Conservation (phyloP, 768 basidiomycete genomes). For the Crepidotus variabilis region DNA sequence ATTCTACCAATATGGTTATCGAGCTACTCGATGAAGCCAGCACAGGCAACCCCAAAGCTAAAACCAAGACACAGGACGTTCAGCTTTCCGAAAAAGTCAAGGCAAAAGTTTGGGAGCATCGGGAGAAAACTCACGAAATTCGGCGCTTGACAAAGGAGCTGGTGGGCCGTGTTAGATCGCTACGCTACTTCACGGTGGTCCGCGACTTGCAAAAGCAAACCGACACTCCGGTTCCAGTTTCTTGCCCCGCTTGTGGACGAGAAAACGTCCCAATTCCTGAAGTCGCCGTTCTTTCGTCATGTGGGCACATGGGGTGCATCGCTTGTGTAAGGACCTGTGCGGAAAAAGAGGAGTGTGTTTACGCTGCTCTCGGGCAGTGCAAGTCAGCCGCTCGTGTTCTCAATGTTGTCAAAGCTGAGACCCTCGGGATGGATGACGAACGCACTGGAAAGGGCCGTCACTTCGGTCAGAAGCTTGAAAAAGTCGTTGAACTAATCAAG, state of each 20-base stretch:
- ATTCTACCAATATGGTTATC: slow-evolving; percentile 61
- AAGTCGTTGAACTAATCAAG: slow-evolving; percentile 74
- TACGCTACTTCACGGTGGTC: slow-evolving; percentile 90
- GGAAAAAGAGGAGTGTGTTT: slow-evolving; percentile 78
- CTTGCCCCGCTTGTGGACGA: slow-evolving; percentile 61
- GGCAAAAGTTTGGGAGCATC: slow-evolving; percentile 73
- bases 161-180: slow-evolving; percentile 83
- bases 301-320: slow-evolving; percentile 85
- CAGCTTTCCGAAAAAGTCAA: slow-evolving; percentile 51
- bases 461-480: slow-evolving; percentile 80
- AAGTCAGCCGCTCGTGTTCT: slow-evolving; percentile 76
- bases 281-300: slow-evolving; percentile 84
- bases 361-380: slow-evolving; percentile 64
- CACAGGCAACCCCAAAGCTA: slow-evolving; percentile 43
- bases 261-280: slow-evolving; percentile 58
- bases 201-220: slow-evolving; percentile 81
- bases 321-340: slow-evolving; percentile 71
- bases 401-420: slow-evolving; percentile 79
- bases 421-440: slow-evolving; percentile 76
- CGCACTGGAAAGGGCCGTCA: slow-evolving; percentile 73
- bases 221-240: slow-evolving; percentile 51
- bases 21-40: slow-evolving; percentile 60
- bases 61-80: slow-evolving; percentile 53
- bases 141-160: slow-evolving; percentile 84
- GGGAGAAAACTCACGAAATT: slow-evolving; percentile 85